phyloP scores from a whole-genome alignment of 2,329 filamentous ascomycete species.

The Fusarium chaquense region DNA sequence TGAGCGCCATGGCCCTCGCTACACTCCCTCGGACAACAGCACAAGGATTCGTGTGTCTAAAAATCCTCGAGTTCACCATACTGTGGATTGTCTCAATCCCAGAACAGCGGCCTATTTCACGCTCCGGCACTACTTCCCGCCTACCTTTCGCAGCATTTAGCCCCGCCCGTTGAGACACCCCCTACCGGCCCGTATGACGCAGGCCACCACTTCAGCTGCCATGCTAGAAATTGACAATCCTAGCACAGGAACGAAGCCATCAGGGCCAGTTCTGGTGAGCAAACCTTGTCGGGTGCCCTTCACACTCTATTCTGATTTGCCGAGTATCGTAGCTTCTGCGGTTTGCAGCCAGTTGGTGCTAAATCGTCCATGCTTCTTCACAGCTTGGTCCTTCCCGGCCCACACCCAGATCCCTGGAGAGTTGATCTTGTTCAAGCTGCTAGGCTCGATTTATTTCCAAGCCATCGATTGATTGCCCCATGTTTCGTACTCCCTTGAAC shows the following conservation, averaged over 20 bases:
- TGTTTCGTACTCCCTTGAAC: constrained; percentile 52
- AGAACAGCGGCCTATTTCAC: constrained; percentile 39
- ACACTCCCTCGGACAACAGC: constrained; percentile 34
- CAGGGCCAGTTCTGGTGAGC: constrained; percentile 40
- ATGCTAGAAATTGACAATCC: constrained; percentile 46
- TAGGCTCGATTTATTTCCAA: constrained; percentile 55
- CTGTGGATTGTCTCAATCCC: constrained; percentile 32
- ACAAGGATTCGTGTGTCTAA: constrained; percentile 5
- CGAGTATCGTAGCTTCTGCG: constrained; percentile 52
- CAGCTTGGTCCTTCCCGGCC: constrained; percentile 50
- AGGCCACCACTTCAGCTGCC: constrained; percentile 46
- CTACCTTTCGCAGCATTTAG: constrained; percentile 43
- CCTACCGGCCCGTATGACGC: constrained; percentile 52
- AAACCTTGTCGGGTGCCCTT: constrained; percentile 29
- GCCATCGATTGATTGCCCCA: constrained; percentile 51
- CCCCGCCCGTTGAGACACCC: constrained; percentile 54
- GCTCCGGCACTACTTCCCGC: constrained; percentile 46
- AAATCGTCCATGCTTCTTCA: constrained; percentile 46
- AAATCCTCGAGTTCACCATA: constrained; percentile 26
- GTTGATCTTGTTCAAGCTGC: constrained; percentile 52
- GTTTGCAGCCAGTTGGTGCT: constrained; percentile 49
- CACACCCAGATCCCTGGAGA: constrained; percentile 55
- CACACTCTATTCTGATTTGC: constrained; percentile 44
- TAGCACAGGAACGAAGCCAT: constrained; percentile 40
- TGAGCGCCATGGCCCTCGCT: constrained; percentile 17